phyloP scores from a whole-genome alignment of 1,284 basidiomycete species.

The Ganoderma meredithae region DNA sequence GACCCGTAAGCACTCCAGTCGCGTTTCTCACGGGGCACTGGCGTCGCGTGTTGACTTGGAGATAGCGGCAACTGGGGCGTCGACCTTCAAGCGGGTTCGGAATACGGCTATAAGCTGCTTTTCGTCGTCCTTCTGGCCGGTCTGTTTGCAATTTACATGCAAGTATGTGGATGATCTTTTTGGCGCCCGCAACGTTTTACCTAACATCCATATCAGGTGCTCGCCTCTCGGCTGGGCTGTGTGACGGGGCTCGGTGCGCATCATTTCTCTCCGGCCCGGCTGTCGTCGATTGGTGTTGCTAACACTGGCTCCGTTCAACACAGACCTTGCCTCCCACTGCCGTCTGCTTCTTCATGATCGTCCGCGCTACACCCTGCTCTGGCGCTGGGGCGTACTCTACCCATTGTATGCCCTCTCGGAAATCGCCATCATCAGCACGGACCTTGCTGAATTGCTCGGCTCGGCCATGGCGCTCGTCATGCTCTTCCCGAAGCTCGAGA shows the following conservation, averaged over 20 bases:
- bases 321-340: conserved; percentile 77
- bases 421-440: conserved; percentile 83
- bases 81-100: conserved; percentile 77
- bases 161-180: conserved; percentile 51
- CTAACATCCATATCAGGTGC: conserved; percentile 21
- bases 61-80: conserved; percentile 78
- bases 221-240: conserved; percentile 70
- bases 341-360: conserved; percentile 75
- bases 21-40: background rate
- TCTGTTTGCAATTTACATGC: conserved; percentile 83
- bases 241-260: conserved; percentile 71
- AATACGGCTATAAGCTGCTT: conserved; percentile 85
- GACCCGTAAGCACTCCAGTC: conserved; percentile 51
- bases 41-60: conserved; percentile 5
- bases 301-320: conserved; percentile 1
- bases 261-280: conserved; percentile 2
- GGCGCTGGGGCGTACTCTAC: conserved; percentile 71
- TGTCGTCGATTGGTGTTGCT: background rate
- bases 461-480: conserved; percentile 82
- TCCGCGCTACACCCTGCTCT: conserved; percentile 64
- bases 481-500: conserved; percentile 81
- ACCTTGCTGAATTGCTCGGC: conserved; percentile 81
- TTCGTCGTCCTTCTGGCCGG: conserved; percentile 90
- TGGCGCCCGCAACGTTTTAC: background rate
- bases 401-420: conserved; percentile 77